Conservation (phyloP, 2,329 filamentous ascomycete genomes). For the Macrophomina tecta region DNA sequence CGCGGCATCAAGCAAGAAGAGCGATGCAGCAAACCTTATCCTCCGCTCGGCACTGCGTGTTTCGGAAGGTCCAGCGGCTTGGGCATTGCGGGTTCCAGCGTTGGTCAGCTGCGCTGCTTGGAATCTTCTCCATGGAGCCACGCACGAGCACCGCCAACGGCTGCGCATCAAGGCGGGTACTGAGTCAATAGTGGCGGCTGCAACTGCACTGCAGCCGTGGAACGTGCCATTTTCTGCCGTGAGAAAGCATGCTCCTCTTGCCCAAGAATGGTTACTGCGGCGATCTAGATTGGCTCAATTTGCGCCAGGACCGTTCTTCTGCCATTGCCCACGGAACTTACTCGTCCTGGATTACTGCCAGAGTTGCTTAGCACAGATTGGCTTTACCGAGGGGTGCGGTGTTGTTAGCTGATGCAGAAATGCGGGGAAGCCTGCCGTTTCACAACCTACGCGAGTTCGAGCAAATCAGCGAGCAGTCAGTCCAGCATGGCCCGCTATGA, state of each 20-base stretch:
- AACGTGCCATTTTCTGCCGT: constrained; percentile 22
- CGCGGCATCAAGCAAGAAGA: constrained; percentile 7
- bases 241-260: not conserved
- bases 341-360: not conserved
- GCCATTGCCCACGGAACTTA: constrained; percentile 9
- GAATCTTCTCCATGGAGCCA: constrained; percentile 20
- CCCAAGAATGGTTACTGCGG: constrained; percentile 12
- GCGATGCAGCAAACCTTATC: constrained; percentile 12
- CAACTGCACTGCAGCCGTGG: constrained; percentile 7
- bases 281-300: constrained; percentile 16
- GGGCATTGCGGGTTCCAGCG: not conserved
- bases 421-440: constrained; percentile 26
- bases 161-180: constrained; percentile 8
- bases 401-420: constrained; percentile 12
- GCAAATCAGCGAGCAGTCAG: not conserved
- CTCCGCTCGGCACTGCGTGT: not conserved
- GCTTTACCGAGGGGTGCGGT: constrained; percentile 1
- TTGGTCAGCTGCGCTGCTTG: not conserved
- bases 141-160: constrained; percentile 11
- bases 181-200: constrained; percentile 11
- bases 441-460: constrained; percentile 9
- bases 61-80: constrained; percentile 3
- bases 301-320: constrained; percentile 21
- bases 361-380: not conserved
- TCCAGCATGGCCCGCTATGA: not conserved